These are phyloP conservation scores for Tolypocladium paradoxum DNA, from an alignment of 2,329 filamentous ascomycete genomes.

Conservation along the genomic window DNA sequence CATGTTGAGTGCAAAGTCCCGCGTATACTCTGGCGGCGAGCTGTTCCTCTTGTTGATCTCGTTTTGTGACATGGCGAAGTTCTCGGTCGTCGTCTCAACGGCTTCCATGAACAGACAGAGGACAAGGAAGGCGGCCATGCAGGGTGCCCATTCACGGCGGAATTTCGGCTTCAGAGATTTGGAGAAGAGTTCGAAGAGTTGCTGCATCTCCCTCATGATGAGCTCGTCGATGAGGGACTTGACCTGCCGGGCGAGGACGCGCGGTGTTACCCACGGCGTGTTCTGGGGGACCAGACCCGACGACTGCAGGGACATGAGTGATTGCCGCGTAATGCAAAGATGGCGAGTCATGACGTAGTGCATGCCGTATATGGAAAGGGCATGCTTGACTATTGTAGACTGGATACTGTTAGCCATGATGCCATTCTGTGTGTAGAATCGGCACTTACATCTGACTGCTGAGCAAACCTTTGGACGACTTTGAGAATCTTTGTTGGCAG, in stretches of 20 bases:
- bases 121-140: conserved; percentile 44
- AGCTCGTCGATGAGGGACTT: conserved; percentile 47
- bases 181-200: conserved; percentile 41
- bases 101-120: conserved; percentile 50
- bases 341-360: conserved; percentile 47
- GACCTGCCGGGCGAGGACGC: conserved; percentile 45
- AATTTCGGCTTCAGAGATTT: conserved; percentile 43
- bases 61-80: conserved; percentile 39
- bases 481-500: conserved; percentile 35
- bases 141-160: conserved; percentile 44
- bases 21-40: conserved; percentile 25
- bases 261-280: conserved; percentile 35
- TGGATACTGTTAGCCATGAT: conserved; percentile 8
- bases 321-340: conserved; percentile 36
- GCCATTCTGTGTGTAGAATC: background rate
- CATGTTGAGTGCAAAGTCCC: conserved; percentile 32
- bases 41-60: conserved; percentile 33
- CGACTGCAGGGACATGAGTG: conserved; percentile 28
- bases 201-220: conserved; percentile 38
- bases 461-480: conserved; percentile 37
- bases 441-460: conserved; percentile 30
- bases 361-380: conserved; percentile 44
- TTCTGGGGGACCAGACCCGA: conserved; percentile 33
- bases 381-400: conserved; percentile 39
- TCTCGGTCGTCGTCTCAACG: conserved; percentile 41